phyloP scores from a whole-genome alignment of 805 yeast species.

The Dipodascopsis uninucleata region DNA sequence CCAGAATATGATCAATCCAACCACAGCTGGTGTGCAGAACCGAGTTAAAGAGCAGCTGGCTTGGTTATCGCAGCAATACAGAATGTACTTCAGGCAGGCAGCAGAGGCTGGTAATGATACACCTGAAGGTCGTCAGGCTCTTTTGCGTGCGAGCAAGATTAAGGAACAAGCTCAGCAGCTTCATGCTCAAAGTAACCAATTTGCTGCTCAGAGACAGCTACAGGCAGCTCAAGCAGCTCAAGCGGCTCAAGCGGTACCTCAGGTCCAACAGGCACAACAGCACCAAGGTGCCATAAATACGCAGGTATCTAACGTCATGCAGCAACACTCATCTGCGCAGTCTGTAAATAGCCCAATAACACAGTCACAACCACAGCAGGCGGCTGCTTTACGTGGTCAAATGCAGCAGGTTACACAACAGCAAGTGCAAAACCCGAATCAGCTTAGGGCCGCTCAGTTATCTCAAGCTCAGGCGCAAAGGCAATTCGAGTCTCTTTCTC shows the following conservation, averaged over 20 bases:
- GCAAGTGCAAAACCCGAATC: constrained; percentile 10
- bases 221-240: constrained; percentile 9
- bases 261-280: constrained; percentile 12
- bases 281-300: constrained; percentile 7
- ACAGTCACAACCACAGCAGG: not conserved
- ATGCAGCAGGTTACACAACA: constrained; percentile 12
- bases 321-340: constrained; percentile 14
- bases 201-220: constrained; percentile 4
- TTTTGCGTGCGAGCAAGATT: constrained; percentile 17
- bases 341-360: constrained; percentile 7
- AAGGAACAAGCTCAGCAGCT: constrained; percentile 19
- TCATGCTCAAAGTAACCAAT: constrained; percentile 4
- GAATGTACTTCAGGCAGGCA: constrained; percentile 17
- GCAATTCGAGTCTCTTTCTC: constrained; percentile 20
- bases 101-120: constrained; percentile 21
- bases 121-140: constrained; percentile 16
- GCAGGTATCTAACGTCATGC: constrained; percentile 1
- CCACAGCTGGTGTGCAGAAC: not conserved
- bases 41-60: constrained; percentile 22
- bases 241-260: constrained; percentile 6
- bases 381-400: constrained; percentile 2
- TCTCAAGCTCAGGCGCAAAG: constrained; percentile 15
- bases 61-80: constrained; percentile 23
- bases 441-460: constrained; percentile 4
- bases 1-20: not conserved